Percentiles rank a stretch among this genome's conserved stretches.
phyloP scores from a whole-genome alignment of 805 yeast genomes.

The Teunomyces cretensis region DNA sequence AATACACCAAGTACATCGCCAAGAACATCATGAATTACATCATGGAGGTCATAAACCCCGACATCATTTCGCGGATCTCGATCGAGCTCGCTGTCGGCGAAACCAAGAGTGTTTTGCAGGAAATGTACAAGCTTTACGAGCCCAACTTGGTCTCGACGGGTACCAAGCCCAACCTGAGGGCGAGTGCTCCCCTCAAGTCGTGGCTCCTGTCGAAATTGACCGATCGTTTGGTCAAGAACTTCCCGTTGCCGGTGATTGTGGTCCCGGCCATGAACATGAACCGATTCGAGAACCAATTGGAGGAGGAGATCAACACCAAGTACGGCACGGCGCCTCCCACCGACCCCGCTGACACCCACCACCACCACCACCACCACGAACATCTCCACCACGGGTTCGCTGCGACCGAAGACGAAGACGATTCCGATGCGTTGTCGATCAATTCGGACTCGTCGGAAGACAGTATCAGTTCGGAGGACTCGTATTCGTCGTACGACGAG shows the following conservation, averaged over 20 bases:
- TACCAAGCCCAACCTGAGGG: conserved; percentile 45
- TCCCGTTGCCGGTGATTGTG: conserved; percentile 64
- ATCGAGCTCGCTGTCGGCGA: conserved; percentile 63
- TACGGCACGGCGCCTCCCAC: neutral
- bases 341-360: too few species aligned
- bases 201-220: conserved; percentile 64
- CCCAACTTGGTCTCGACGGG: conserved; percentile 60
- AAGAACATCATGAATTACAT: conserved; percentile 54
- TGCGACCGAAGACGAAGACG: neutral
- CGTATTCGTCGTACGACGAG: conserved; percentile 41
- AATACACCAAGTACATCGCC: conserved; percentile 44
- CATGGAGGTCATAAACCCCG: conserved; percentile 45
- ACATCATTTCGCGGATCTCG: conserved; percentile 48
- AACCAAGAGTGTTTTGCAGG: conserved; percentile 55
- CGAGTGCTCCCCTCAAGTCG: conserved; percentile 52
- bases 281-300: conserved; percentile 47
- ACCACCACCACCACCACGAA: neutral
- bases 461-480: conserved; percentile 19
- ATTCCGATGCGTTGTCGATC: conserved; percentile 14
- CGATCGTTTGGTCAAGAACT: conserved; percentile 62
- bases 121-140: conserved; percentile 58
- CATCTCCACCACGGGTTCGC: too few species aligned
- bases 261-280: conserved; percentile 62
- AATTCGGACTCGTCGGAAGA: conserved; percentile 17
- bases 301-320: conserved; percentile 25